Evolutionary conservation across 176 grass and related monocot genomes (phyloP), one percentile per base, ranked within the genome.

Genomic region (Typha latifolia): DNA sequence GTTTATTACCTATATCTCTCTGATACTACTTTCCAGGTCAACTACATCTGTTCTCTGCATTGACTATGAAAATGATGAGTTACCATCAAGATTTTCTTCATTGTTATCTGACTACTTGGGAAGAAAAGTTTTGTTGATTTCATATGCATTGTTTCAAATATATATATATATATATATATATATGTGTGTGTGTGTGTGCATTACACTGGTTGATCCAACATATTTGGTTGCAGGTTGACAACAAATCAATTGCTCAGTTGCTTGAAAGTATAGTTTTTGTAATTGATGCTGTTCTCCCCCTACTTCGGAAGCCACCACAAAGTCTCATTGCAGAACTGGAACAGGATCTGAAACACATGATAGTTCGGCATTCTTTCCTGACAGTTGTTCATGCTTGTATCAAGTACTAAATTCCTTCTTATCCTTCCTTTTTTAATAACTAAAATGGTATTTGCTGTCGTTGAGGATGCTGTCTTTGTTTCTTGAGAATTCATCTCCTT

Each of bases 331-430:
- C 82, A 71, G 95, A 99, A 75, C 95, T 99, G 71, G 95, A 99
- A 73, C 89, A 90, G 66, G 95, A 99, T 49, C 83, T 99, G 78
- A 99, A 90, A 72, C 86, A 99, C 55, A 99, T 99, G 95, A 93
- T 99, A 59, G 74, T 92, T 82, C 89, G 95, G 0, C 89, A 99
- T 65, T 87, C 89, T 32, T 99, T 94, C 83, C 81, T 99, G 68
- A 94, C 89, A 47, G 95, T 99, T 61, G 95, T 99, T 67, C 95
- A 94, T 77, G 95, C 95, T 57, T 99, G 95, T 78, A 99, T 94
- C 81, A 99, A 85, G 95, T 99, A 87, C 74, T 66, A 77, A 31
- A 47, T 51, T 50, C 77, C 62, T 62, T 49, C 51, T 13, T 43
- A 43, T 10, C 37, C 69, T 23, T 50, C 47, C 22, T 50, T 53